Evolutionary conservation across 2,329 filamentous ascomycete species (phyloP), one percentile per base, ranked within the genome.

Genomic region (Aspergillus oerlinghausenensis): DNA sequence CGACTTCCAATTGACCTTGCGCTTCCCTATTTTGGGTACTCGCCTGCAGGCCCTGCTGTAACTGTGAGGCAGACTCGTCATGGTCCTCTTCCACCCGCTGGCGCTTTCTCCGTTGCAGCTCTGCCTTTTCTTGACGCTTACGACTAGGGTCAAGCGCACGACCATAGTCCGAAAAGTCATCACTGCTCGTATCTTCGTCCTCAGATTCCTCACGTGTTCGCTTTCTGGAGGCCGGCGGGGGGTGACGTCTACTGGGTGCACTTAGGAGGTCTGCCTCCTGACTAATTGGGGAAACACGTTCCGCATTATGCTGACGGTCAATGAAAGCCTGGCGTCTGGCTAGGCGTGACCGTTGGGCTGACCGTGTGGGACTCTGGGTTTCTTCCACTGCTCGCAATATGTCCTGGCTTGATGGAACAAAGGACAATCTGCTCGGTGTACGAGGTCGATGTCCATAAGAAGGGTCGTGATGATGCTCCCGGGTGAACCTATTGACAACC

Each of bases 141-240:
- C 56, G 70, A 3, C 51, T 63, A 6, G 71, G 58, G n/a, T 70
- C 67, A 3, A 65, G 60, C 7, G 67, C 64, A 11, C 76, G 75
- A 6, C 64, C 65, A 51, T 75, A 70, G 2, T 66, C 67, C 42
- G 79, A 74, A 56, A 81, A 82, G 1, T 71, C 78, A 8, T 79
- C 77, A 49, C 74, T 73, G 9, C 67, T 66, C n/a, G 60, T 56
- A 9, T 64, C 61, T 1, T 67, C 64, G 14, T 65, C 56, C 17
- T 60, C 58, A 7, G 59, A 51, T 8, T 55, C 53, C 2, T 57
- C 50, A 3, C 57, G 58, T 21, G 55, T 25, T 23, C 66, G 59
- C 38, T 67, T 68, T 49, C 63, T 51, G 47, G 59, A 50, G 54
- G 35, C 52, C 58, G 32, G 19, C 55, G 8, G 50, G 56, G 19